Evolutionary conservation across 192 early-diverging fungal genomes (phyloP).

Genomic region (Spinellus fusiger): DNA sequence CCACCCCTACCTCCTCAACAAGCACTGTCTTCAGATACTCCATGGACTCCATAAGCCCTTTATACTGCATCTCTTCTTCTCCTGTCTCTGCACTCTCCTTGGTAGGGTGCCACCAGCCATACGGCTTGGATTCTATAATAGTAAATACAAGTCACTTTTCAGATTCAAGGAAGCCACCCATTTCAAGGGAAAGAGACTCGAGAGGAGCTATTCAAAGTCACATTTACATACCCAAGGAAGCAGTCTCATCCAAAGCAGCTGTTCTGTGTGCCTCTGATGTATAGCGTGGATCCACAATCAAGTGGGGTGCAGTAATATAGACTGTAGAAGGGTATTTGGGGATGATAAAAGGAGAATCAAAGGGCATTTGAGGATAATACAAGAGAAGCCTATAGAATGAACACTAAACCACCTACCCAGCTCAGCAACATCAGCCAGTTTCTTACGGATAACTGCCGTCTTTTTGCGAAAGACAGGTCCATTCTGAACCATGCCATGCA

Average conservation of each 20-base stretch:
- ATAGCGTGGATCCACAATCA: slow-evolving; percentile 37
- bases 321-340: slow-evolving; percentile 30
- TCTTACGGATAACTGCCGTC: slow-evolving; percentile 44
- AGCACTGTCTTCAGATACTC: slow-evolving; percentile 33
- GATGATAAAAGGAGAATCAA: background rate
- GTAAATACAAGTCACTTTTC: background rate
- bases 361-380: background rate
- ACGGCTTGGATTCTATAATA: slow-evolving; percentile 25
- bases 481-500: slow-evolving; percentile 52
- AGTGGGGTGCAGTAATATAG: slow-evolving; percentile 47
- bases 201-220: background rate
- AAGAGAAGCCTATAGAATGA: background rate
- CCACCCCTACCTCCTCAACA: slow-evolving; percentile 31
- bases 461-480: slow-evolving; percentile 44
- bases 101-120: slow-evolving; percentile 42
- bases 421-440: slow-evolving; percentile 44
- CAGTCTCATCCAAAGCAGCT: slow-evolving; percentile 24
- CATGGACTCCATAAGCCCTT: slow-evolving; percentile 41
- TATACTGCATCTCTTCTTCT: slow-evolving; percentile 23
- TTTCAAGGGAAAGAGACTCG: too few species aligned
- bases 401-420: slow-evolving; percentile 29
- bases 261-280: slow-evolving; percentile 36
- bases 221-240: slow-evolving; percentile 28
- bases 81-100: slow-evolving; percentile 9
- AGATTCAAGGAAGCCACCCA: background rate